These are phyloP conservation scores for Boletus vermiculosoides DNA, from an alignment of 768 basidiomycete species.

Conservation along the genomic window DNA sequence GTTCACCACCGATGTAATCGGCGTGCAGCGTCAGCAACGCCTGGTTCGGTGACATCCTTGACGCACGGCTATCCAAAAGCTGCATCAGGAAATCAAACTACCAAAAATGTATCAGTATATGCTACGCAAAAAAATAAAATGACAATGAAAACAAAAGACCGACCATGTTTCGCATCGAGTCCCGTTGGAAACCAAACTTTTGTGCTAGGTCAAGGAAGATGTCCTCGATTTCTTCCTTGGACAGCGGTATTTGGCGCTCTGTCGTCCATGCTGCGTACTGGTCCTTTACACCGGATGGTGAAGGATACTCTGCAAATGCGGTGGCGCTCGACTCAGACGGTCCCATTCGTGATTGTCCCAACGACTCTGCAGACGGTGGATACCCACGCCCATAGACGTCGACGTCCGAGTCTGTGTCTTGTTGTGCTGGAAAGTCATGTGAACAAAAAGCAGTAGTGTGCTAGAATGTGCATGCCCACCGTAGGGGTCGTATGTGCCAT, in stretches of 20 bases:
- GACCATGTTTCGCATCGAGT: slow-evolving; percentile 95
- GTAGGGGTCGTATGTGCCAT: slow-evolving; percentile 62
- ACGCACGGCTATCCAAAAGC: slow-evolving; percentile 92
- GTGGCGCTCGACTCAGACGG: slow-evolving; percentile 70
- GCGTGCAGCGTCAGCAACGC: slow-evolving; percentile 94
- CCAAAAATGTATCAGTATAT: slow-evolving; percentile 7
- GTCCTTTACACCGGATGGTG: slow-evolving; percentile 60
- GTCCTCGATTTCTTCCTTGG: slow-evolving; percentile 99
- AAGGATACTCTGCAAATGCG: slow-evolving; percentile 63
- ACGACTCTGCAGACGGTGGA: slow-evolving; percentile 70
- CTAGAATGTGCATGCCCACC: slow-evolving; percentile 37
- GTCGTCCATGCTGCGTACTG: slow-evolving; percentile 93
- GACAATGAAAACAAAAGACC: slow-evolving; percentile 20
- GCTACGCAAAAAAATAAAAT: background rate
- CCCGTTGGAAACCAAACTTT: slow-evolving; percentile 98
- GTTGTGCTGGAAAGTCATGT: slow-evolving; percentile 48
- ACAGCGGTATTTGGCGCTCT: slow-evolving; percentile 92
- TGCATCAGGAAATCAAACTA: slow-evolving; percentile 99
- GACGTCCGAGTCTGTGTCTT: slow-evolving; percentile 83
- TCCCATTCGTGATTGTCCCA: slow-evolving; percentile 59
- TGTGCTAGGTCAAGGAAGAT: slow-evolving; percentile 96
- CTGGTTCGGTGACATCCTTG: slow-evolving; percentile 95
- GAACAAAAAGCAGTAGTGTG: slow-evolving; percentile 6
- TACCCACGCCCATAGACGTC: slow-evolving; percentile 71
- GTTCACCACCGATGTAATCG: slow-evolving; percentile 97